Base-by-base conservation (phyloP, 2,329 filamentous ascomycete species). In the Lasiodiplodia sp. region DNA sequence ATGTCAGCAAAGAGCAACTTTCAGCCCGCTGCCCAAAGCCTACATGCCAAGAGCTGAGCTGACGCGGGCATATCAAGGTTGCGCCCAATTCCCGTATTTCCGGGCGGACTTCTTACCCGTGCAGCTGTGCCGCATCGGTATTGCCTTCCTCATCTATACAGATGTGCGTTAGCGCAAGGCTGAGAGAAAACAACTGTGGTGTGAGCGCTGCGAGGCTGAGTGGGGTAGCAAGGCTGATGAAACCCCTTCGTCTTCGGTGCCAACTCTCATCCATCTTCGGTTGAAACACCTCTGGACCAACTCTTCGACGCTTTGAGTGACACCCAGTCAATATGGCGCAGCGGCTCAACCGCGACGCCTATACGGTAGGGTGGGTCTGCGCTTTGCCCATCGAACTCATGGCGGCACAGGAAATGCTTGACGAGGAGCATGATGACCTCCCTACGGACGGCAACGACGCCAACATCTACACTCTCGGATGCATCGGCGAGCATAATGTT, bases 341-440 rank as follows among this genome's bases (percentile, higher is more conserved):
- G 57, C 68, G 34, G 18, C 69, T 72, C 16, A 28, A 31, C 47
- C 67, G 57, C 67, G 67, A 69, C 12, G 71, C 70, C 49, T 80
- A 79, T 57, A 75, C 72, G 3, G 71, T 79, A 11, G 76, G 73
- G 53, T 80, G 77, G 78, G 69, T 80, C 8, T 76, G 76, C 67
- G 77, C 77, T 1, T 71, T 81, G 8, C 72, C 72, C 1, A 58
- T 73, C 51, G 78, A 81, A 69, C 73, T 75, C 49, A 72, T 76
- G 6, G 78, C 76, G 0, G 73, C 75, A 3, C 69, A 71, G 55
- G 72, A 69, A 18, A 73, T 79, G 72, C 72, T 80, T 0, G 78
- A 80, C 64, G 67, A 72, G n/a, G 55, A 71, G 23, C 72, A 79
- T 57, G 60, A 70, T 0, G n/a, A 67, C 23, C 64, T 73, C 18